phyloP scores from a whole-genome alignment of 2,329 filamentous ascomycete genomes.

The Chaetomium sp. region DNA sequence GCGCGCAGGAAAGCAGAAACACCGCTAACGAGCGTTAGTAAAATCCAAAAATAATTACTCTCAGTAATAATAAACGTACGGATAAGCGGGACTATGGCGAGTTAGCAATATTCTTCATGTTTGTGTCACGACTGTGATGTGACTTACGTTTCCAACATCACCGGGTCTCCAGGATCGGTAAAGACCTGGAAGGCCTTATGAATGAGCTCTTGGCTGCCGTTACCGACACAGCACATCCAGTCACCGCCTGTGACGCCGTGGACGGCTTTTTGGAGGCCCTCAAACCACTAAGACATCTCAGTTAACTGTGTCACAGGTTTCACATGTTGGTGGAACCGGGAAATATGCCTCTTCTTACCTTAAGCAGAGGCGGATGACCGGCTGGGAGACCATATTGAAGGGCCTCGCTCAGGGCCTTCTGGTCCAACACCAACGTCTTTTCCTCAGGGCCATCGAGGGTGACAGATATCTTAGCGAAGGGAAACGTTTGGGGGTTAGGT shows the following conservation, averaged over 20 bases:
- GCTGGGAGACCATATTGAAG: conserved; percentile 5
- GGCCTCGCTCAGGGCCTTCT: background rate
- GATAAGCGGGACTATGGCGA: background rate
- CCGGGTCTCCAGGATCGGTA: conserved; percentile 4
- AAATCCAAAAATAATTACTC: background rate
- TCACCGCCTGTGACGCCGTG: background rate
- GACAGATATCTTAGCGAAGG: conserved; percentile 6
- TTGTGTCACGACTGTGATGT: no score
- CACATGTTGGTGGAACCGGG: background rate
- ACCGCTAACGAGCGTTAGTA: background rate
- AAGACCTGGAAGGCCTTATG: conserved; percentile 10
- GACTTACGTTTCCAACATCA: conserved; percentile 7
- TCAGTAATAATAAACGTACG: background rate
- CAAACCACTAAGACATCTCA: background rate
- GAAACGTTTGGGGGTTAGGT: conserved; percentile 4
- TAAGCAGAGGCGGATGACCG: background rate
- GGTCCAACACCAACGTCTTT: background rate
- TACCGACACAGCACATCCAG: conserved; percentile 6
- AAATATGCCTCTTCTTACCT: background rate
- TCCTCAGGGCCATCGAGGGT: conserved; percentile 1
- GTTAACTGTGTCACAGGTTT: background rate
- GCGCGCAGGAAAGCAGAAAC: conserved; percentile 2
- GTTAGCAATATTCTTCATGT: background rate
- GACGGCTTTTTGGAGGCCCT: conserved; percentile 3
- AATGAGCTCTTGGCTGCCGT: conserved; percentile 9